Percentiles rank a stretch among this genome's conserved stretches.
Evolutionary conservation across 2,329 filamentous ascomycete species (phyloP).

Genomic region (Triangularia verruculosa): DNA sequence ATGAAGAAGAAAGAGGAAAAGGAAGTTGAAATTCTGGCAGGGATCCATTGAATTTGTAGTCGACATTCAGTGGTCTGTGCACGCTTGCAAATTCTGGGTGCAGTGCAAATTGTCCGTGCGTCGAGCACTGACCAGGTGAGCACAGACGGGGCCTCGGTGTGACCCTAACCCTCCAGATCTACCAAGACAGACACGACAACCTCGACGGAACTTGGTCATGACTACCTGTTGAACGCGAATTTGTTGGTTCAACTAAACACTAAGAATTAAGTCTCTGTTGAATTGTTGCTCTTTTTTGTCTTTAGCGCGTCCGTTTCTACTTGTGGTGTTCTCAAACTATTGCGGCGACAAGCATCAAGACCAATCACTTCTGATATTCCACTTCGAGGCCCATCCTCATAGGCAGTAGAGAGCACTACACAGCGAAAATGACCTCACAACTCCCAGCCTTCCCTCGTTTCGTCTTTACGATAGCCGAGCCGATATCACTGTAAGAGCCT

Average conservation of each 20-base stretch:
- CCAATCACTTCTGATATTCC: neutral
- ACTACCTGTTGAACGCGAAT: neutral
- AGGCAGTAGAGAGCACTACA: neutral
- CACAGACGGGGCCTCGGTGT: neutral
- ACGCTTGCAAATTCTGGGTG: slow-evolving; percentile 12
- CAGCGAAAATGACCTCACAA: slow-evolving; percentile 53
- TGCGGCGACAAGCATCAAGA: neutral
- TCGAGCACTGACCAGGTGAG: neutral
- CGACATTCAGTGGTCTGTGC: slow-evolving; percentile 21
- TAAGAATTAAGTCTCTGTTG: neutral
- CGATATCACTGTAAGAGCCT: slow-evolving; percentile 59
- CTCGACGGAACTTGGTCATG: neutral
- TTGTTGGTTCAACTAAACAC: neutral
- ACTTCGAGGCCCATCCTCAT: neutral
- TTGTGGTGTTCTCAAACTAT: neutral
- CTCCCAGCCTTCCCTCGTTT: slow-evolving; percentile 63
- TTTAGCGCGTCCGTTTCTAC: neutral
- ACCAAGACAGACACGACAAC: neutral
- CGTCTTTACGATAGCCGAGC: slow-evolving; percentile 66
- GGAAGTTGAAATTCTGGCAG: slow-evolving; percentile 21
- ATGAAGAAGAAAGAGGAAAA: slow-evolving; percentile 47
- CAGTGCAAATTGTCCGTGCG: neutral
- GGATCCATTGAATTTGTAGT: slow-evolving; percentile 6
- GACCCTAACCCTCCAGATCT: neutral
- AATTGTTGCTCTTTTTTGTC: neutral